Evolutionary conservation across 306 rosid genomes (phyloP), one percentile per base, ranked within the genome.

Genomic region (Cyclanthera cordifolia): DNA sequence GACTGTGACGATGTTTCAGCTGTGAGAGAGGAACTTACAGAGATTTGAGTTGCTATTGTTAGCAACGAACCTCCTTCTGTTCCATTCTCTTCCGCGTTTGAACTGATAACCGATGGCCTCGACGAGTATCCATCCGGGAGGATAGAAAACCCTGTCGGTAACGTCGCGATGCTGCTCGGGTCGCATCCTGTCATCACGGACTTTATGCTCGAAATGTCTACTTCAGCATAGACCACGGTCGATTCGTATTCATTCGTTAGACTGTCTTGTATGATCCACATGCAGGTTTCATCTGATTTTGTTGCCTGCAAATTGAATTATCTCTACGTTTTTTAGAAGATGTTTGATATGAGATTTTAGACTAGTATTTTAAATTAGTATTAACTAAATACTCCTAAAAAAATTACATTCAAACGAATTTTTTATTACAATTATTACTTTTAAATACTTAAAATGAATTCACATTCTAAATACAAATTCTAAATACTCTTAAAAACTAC

Each of bases 221-320:
- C 96, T 0, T 85, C 88, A 43, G 91, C 97, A 57, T 86, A 90
- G 14, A 90, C 95, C 79, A 94, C 95, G 85, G 78, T 83, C 8
- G 99, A 94, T 73, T 94, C 99, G 2, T 76, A 90, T 27, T 83
- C 47, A 21, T 94, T 94, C 72, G 88, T 85, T 88, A 93, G 79
- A 83, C 87, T 79, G 75, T 94, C 99, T 86, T 94, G 99, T 17
- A 90, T 67, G 48, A 94, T 50, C 99, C 97, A 94, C 86, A 65
- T 79, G 66, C 77, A 86, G 59, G 76, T 83, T 59, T 94, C 99
- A 25, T 88, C 85, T 13, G 90, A 79, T 84, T 87, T 85, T 49
- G 85, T 76, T 11, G 85, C 78, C 99, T 94, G 73, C 66, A 76
- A 71, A 43, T 27, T 6, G n/a, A 60, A 17, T 63, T 63, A 39